phyloP scores from a whole-genome alignment of 1,284 basidiomycete species.

The Ustilago cynodontis region DNA sequence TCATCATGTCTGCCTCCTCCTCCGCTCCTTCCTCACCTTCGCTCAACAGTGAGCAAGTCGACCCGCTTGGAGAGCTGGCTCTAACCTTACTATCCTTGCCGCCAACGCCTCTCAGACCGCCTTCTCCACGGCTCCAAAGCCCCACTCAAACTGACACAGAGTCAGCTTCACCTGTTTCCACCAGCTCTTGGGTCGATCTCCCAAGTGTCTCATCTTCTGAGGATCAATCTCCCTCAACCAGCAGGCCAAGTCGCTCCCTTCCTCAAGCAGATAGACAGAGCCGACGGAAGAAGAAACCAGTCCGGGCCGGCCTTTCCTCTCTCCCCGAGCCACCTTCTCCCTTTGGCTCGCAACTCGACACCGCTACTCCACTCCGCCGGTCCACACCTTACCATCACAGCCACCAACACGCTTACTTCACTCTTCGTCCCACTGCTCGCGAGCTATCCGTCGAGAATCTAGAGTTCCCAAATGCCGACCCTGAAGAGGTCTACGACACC shows the following conservation, averaged over 20 bases:
- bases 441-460: constrained; percentile 10
- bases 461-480: constrained; percentile 13
- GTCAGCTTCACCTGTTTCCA: not conserved
- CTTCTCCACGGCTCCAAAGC: not conserved
- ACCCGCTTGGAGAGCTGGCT: not conserved
- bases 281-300: not conserved
- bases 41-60: not conserved
- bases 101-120: not conserved
- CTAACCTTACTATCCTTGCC: not conserved
- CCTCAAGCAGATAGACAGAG: not conserved
- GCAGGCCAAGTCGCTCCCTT: not conserved
- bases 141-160: not conserved
- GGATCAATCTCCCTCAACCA: not conserved
- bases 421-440: constrained; percentile 4
- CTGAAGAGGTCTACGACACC: constrained; percentile 6
- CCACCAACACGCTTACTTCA: constrained; percentile 8
- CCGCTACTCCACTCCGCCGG: not conserved
- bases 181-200: constrained; percentile 13
- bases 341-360: constrained; percentile 22
- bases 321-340: constrained; percentile 18
- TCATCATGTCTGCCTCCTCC: not conserved
- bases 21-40: not conserved
- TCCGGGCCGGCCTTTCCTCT: constrained; percentile 14
- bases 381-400: constrained; percentile 19
- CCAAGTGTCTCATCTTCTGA: not conserved